Conservation (phyloP, 2,329 filamentous ascomycete genomes). For the Colletotrichum brevisporum region DNA sequence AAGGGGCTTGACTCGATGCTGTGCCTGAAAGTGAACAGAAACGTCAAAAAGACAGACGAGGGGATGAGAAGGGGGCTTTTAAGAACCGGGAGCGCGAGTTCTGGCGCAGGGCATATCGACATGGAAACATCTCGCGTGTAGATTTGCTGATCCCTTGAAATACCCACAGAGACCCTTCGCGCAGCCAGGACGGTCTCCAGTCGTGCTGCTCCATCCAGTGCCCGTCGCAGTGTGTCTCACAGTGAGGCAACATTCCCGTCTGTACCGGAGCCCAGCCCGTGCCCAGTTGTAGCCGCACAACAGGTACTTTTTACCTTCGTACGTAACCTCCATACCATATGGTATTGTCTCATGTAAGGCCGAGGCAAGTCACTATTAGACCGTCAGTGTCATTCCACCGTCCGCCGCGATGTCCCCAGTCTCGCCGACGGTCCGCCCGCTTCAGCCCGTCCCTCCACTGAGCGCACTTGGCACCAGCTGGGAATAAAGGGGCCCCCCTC, state of each 20-base stretch:
- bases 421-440: slow-evolving; percentile 34
- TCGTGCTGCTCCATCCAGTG: slow-evolving; percentile 19
- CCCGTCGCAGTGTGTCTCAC: slow-evolving; percentile 30
- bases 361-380: too few relatives aligned
- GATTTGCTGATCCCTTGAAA: slow-evolving; percentile 13
- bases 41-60: neutral
- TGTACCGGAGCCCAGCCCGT: too few relatives aligned
- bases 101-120: neutral
- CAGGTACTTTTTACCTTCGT: too few relatives aligned
- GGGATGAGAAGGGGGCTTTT: neutral
- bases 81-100: neutral
- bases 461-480: slow-evolving; percentile 22
- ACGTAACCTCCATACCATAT: neutral
- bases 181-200: neutral
- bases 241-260: neutral
- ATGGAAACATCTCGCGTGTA: slow-evolving; percentile 10
- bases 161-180: slow-evolving; percentile 25
- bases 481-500: neutral
- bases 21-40: neutral
- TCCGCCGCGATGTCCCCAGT: slow-evolving; percentile 22
- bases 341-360: too few relatives aligned
- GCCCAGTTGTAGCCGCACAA: too few relatives aligned
- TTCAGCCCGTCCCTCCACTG: neutral
- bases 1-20: slow-evolving; percentile 3
- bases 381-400: neutral